Conservation (phyloP, 1,284 basidiomycete species). For the Ceratobasidium sp. region DNA sequence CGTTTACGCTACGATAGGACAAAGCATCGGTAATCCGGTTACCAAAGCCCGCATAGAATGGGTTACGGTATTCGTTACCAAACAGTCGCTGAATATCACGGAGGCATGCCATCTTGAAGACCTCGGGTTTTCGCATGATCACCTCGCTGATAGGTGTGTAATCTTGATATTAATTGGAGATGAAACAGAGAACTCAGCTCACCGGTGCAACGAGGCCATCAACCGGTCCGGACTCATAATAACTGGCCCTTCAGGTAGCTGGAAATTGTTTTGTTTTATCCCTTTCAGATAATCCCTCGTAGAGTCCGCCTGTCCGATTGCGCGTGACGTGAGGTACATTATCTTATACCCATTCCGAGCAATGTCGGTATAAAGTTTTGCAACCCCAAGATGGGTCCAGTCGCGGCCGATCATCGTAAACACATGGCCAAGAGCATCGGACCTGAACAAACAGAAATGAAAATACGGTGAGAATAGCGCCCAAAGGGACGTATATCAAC, state of each 20-base stretch:
- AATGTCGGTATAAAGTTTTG: constrained; percentile 98
- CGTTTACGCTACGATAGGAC: constrained; percentile 93
- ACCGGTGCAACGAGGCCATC: constrained; percentile 94
- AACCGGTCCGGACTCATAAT: constrained; percentile 98
- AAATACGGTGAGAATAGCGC: constrained; percentile 24
- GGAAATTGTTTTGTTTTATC: constrained; percentile 94
- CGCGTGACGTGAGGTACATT: constrained; percentile 96
- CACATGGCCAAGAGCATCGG: constrained; percentile 95
- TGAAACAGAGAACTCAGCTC: constrained; percentile 47
- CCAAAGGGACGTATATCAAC: not conserved
- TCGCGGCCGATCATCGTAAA: constrained; percentile 99
- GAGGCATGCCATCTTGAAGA: constrained; percentile 99
- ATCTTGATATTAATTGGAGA: not conserved
- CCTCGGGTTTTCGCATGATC: constrained; percentile 97
- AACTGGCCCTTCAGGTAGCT: constrained; percentile 95
- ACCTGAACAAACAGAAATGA: constrained; percentile 58
- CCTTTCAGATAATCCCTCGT: constrained; percentile 94
- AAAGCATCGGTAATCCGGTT: constrained; percentile 98
- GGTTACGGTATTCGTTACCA: constrained; percentile 69
- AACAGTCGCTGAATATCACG: constrained; percentile 95
- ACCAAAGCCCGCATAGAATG: constrained; percentile 98
- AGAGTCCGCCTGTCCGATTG: constrained; percentile 97
- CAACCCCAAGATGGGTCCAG: constrained; percentile 98
- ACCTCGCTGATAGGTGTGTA: constrained; percentile 69
- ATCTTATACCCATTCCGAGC: constrained; percentile 96